Conservation (phyloP, 306 rosid species). For the Calophaca sinica region DNA sequence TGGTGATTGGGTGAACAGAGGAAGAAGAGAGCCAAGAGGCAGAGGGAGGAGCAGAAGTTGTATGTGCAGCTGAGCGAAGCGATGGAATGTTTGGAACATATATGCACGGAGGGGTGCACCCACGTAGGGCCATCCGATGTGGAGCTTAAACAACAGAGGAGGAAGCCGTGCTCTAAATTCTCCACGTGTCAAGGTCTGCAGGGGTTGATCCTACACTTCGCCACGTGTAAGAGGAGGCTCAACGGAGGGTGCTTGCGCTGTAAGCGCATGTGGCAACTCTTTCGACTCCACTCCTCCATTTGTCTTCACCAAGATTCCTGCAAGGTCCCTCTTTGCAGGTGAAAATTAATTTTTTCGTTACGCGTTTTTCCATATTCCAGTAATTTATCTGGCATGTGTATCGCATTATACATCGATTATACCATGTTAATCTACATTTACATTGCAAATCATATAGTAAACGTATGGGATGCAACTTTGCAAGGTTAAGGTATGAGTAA, state of each 20-base stretch:
- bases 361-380: background rate
- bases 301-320: slow-evolving; percentile 68
- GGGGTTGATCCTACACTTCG: slow-evolving; percentile 66
- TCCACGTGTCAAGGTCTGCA: slow-evolving; percentile 77
- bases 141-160: slow-evolving; percentile 48
- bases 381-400: background rate
- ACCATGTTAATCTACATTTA: background rate
- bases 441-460: too few species aligned
- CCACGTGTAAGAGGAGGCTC: slow-evolving; percentile 56
- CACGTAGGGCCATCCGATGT: slow-evolving; percentile 64
- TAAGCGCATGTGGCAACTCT: slow-evolving; percentile 88
- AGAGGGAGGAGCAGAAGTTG: slow-evolving; percentile 60
- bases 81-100: slow-evolving; percentile 90
- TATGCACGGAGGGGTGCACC: slow-evolving; percentile 83
- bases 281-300: slow-evolving; percentile 75
- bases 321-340: slow-evolving; percentile 96
- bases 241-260: slow-evolving; percentile 74
- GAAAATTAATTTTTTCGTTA: background rate
- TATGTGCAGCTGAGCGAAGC: slow-evolving; percentile 77
- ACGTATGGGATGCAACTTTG: background rate
- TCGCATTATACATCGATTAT: background rate
- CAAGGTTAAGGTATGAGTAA: background rate
- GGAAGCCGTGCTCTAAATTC: slow-evolving; percentile 62
- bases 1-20: slow-evolving; percentile 56
- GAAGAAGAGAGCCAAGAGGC: slow-evolving; percentile 60